Percentiles rank a stretch among this genome's conserved stretches.
Evolutionary conservation across 306 rosid genomes (phyloP).

Genomic region (Prunus mume): DNA sequence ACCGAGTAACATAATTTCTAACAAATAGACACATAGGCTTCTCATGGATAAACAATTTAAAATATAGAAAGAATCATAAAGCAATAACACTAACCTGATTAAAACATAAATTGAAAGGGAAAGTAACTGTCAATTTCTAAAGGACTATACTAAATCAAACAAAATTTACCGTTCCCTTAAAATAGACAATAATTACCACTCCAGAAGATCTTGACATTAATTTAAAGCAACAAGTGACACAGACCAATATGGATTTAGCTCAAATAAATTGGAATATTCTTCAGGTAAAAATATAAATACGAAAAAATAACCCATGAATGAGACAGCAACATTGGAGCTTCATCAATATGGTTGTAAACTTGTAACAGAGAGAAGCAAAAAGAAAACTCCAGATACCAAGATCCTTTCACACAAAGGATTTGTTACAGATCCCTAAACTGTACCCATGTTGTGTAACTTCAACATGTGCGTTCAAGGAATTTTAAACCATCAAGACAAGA

Average conservation of each 20-base stretch:
- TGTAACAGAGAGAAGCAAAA: background rate
- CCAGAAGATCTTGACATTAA: background rate
- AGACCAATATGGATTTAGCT: background rate
- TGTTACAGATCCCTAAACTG: background rate
- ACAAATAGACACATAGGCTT: background rate
- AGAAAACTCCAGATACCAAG: slow-evolving; percentile 1
- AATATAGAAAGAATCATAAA: background rate
- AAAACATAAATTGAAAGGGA: background rate
- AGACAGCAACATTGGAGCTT: background rate
- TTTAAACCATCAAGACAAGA: background rate
- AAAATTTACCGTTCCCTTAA: background rate
- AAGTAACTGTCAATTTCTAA: background rate
- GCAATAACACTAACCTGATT: background rate
- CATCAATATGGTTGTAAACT: background rate
- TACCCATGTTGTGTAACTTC: background rate
- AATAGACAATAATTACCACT: background rate
- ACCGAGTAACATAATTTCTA: background rate
- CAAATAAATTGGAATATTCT: background rate
- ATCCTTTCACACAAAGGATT: background rate
- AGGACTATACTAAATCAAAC: background rate
- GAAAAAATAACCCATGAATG: background rate
- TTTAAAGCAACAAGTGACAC: background rate
- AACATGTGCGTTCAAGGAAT: background rate
- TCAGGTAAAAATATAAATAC: background rate
- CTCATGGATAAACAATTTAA: background rate